A percentile compares a stretch with the other conserved stretches of the same genome.
phyloP scores from a whole-genome alignment of 225 moss, liverwort and hornwort species.

The Polytrichum commune region DNA sequence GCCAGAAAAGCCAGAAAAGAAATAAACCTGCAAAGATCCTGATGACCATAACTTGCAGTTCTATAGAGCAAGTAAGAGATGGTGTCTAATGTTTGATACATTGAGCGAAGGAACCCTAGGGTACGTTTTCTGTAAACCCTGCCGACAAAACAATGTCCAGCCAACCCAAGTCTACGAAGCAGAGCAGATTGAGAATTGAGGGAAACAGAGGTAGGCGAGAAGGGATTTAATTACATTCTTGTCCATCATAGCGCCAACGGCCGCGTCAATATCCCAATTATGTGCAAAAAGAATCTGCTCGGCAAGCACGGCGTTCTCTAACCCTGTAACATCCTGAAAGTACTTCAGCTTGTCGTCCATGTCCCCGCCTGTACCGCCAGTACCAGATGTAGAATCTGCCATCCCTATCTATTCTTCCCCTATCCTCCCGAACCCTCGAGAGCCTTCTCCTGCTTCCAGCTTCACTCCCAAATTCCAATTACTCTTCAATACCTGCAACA shows the following conservation, averaged over 20 bases:
- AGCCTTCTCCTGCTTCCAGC: conserved; percentile 19
- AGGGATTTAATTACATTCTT: conserved; percentile 27
- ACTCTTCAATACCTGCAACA: not conserved
- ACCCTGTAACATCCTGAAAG: conserved; percentile 93
- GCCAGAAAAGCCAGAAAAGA: no score
- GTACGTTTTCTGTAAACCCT: no score
- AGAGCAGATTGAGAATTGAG: no score
- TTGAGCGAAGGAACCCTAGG: no score
- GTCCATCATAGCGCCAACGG: conserved; percentile 73
- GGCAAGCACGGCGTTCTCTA: conserved; percentile 63
- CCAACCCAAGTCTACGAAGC: no score
- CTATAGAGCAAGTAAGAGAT: no score
- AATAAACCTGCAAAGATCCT: no score
- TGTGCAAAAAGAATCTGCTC: conserved; percentile 90
- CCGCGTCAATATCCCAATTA: conserved; percentile 91
- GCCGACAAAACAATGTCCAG: no score
- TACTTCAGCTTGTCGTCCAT: conserved; percentile 77
- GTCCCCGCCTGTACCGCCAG: conserved; percentile 32
- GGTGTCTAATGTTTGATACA: no score
- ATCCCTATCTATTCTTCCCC: conserved; percentile 14
- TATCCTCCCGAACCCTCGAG: conserved; percentile 3
- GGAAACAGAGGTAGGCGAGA: no score
- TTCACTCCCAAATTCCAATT: conserved; percentile 9
- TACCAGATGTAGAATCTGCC: conserved; percentile 39
- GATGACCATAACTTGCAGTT: no score